phyloP scores from a whole-genome alignment of 139 green algal genomes.

The Picochlorum sp. region DNA sequence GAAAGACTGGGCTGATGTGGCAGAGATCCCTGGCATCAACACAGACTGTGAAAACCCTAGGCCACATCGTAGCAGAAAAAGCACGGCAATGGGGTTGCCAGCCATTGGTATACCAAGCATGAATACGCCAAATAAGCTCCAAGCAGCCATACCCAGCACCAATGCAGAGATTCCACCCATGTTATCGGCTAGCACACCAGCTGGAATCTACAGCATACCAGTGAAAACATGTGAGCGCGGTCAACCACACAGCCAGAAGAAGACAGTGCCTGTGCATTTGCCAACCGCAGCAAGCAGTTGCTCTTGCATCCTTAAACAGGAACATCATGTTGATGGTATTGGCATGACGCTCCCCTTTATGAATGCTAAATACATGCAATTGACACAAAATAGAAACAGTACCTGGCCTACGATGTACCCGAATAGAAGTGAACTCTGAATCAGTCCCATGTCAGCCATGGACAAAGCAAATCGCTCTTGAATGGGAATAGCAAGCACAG shows the following conservation, averaged over 20 bases:
- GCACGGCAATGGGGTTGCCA: constrained; percentile 9
- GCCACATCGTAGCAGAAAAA: constrained; percentile 26
- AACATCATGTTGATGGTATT: not conserved
- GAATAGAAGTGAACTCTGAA: constrained; percentile 47
- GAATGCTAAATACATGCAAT: not conserved
- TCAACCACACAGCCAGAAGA: not conserved
- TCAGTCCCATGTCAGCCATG: constrained; percentile 35
- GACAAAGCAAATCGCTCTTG: constrained; percentile 26
- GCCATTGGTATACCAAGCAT: not conserved
- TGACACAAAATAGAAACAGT: not conserved
- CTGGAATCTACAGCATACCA: constrained; percentile 29
- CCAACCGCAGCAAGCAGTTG: not conserved
- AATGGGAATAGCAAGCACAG: constrained; percentile 19
- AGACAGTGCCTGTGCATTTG: not conserved
- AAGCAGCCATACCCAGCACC: constrained; percentile 39
- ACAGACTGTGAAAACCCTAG: constrained; percentile 48
- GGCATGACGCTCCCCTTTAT: not conserved
- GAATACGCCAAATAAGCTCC: constrained; percentile 25
- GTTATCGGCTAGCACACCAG: constrained; percentile 29
- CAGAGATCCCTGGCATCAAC: constrained; percentile 52
- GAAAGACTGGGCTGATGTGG: constrained; percentile 46
- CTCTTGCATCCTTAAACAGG: not conserved
- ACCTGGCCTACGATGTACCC: constrained; percentile 63
- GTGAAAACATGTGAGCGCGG: no score
- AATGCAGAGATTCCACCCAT: constrained; percentile 33